A percentile compares a stretch with the other conserved stretches of the same genome.
phyloP scores from a whole-genome alignment of 805 yeast genomes.

The Wickerhamiella occidentalis region DNA sequence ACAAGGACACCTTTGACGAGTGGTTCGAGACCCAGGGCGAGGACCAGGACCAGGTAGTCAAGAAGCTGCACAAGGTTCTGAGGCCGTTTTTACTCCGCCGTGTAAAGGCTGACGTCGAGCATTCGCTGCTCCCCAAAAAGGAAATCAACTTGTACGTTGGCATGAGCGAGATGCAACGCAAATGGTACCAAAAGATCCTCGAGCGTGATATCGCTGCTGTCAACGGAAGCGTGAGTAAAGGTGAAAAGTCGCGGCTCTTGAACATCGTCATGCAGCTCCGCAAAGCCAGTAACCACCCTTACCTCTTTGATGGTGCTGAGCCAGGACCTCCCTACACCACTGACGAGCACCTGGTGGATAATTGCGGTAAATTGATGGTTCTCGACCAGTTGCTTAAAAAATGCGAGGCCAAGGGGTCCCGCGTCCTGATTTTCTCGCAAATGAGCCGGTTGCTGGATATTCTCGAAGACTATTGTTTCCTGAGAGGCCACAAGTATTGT shows the following conservation, averaged over 20 bases:
- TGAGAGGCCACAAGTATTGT: conserved; percentile 75
- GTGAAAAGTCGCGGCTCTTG: conserved; percentile 81
- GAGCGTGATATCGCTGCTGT: conserved; percentile 95
- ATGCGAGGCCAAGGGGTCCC: conserved; percentile 62
- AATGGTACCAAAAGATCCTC: conserved; percentile 78
- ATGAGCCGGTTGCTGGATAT: conserved; percentile 87
- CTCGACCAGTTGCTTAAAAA: conserved; percentile 70
- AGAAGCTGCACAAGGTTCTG: conserved; percentile 76
- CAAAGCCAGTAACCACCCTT: conserved; percentile 95
- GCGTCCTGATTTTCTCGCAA: conserved; percentile 85
- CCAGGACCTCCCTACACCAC: conserved; percentile 97
- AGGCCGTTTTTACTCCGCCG: conserved; percentile 82
- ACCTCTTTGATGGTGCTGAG: conserved; percentile 96
- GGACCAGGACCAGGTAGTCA: conserved; percentile 69
- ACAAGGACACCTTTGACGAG: conserved; percentile 76
- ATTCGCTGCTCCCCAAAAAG: conserved; percentile 76
- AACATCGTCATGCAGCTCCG: conserved; percentile 95
- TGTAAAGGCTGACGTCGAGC: conserved; percentile 87
- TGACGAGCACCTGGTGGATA: conserved; percentile 83
- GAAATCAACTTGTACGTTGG: conserved; percentile 85
- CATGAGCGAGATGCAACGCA: conserved; percentile 88
- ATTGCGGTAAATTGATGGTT: conserved; percentile 83
- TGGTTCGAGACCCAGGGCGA: conserved; percentile 60
- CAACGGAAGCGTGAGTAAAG: conserved; percentile 87
- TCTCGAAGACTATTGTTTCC: conserved; percentile 79